phyloP scores from a whole-genome alignment of 73 alveolate genomes.

The Tetrahymena elliotti region DNA sequence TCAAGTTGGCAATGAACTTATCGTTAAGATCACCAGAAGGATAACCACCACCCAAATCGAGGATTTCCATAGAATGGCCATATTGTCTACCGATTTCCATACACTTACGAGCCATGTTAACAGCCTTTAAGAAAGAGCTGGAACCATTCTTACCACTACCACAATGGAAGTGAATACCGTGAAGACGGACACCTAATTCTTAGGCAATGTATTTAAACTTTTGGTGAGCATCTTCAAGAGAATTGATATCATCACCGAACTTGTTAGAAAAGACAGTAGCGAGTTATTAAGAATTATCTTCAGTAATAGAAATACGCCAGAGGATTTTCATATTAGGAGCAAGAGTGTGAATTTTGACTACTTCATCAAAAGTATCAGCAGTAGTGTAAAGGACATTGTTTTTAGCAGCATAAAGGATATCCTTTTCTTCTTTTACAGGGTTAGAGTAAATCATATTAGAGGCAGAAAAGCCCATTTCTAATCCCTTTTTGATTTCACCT shows the following conservation, averaged over 20 bases:
- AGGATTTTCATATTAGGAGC: slow-evolving; percentile 32
- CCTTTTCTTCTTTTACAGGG: slow-evolving; percentile 33
- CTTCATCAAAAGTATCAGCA: slow-evolving; percentile 33
- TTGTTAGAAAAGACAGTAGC: slow-evolving; percentile 27
- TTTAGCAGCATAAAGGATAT: slow-evolving; percentile 2
- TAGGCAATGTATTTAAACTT: slow-evolving; percentile 9
- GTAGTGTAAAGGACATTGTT: slow-evolving; percentile 17
- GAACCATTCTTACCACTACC: slow-evolving; percentile 37
- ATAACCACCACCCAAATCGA: slow-evolving; percentile 47
- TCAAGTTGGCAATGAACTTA: slow-evolving; percentile 8
- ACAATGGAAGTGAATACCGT: slow-evolving; percentile 43
- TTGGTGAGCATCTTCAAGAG: slow-evolving; percentile 12
- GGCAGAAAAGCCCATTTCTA: slow-evolving; percentile 27
- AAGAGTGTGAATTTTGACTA: slow-evolving; percentile 10
- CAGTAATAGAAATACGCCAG: slow-evolving; percentile 36
- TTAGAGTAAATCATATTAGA: slow-evolving; percentile 21
- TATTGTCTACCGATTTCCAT: slow-evolving; percentile 30
- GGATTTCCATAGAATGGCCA: slow-evolving; percentile 37
- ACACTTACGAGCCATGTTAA: slow-evolving; percentile 21
- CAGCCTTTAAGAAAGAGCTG: slow-evolving; percentile 29
- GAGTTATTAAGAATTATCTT: slow-evolving; percentile 15
- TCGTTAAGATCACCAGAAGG: slow-evolving; percentile 9
- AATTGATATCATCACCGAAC: slow-evolving; percentile 28
- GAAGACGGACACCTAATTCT: slow-evolving; percentile 15
- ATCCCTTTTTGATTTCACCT: slow-evolving; percentile 35